Conservation (phyloP, 306 rosid genomes). For the Pyrus bretschneideri region DNA sequence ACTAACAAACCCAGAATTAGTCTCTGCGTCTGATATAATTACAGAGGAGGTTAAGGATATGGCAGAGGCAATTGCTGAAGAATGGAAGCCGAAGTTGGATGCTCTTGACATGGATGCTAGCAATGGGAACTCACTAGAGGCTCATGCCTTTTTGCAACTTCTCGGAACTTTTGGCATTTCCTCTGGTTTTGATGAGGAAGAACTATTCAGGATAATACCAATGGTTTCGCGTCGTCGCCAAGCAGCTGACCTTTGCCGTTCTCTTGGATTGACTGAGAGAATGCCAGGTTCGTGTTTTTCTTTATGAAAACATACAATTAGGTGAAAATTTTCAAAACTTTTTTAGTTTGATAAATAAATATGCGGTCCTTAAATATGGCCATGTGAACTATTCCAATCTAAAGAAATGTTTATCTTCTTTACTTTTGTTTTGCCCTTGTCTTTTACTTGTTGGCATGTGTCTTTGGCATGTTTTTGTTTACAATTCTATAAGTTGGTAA, state of each 20-base stretch:
- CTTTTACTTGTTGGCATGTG: neutral
- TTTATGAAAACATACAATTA: neutral
- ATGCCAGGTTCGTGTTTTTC: constrained; percentile 67
- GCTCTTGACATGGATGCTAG: constrained; percentile 89
- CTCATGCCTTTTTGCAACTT: constrained; percentile 98
- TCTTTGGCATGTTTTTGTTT: neutral
- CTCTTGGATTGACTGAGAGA: constrained; percentile 85
- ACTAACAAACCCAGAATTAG: constrained; percentile 39
- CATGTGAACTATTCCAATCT: neutral
- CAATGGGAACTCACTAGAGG: constrained; percentile 94
- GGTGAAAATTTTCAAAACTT: neutral
- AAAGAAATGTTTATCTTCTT: neutral
- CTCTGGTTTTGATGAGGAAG: constrained; percentile 79
- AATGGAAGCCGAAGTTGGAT: constrained; percentile 91
- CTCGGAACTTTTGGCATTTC: constrained; percentile 72
- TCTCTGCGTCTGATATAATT: constrained; percentile 40
- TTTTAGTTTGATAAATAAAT: neutral
- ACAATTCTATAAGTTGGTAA: neutral
- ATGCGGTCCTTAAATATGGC: neutral
- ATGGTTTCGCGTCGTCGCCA: constrained; percentile 98
- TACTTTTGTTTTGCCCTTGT: neutral
- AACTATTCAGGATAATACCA: constrained; percentile 74
- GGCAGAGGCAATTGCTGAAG: constrained; percentile 77
- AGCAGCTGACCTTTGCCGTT: constrained; percentile 92
- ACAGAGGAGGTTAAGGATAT: constrained; percentile 58